These are phyloP conservation scores for Orychophragmus violaceus DNA, from an alignment of 345 rosid genomes.

Conservation along the genomic window DNA sequence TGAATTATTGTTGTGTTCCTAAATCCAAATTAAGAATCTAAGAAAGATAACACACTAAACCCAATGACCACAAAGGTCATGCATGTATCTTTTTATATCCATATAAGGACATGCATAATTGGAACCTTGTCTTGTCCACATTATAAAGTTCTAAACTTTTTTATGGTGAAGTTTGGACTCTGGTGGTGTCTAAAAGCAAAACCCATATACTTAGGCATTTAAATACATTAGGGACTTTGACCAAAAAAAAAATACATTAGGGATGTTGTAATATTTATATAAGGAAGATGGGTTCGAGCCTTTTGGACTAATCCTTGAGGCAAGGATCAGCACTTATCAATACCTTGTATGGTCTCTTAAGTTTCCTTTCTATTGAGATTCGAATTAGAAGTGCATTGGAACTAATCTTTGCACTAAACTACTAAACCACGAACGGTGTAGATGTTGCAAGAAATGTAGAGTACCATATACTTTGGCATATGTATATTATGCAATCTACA, in stretches of 20 bases:
- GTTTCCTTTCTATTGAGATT: no score
- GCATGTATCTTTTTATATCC: background rate
- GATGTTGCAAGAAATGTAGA: no score
- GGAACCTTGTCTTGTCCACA: slow-evolving; percentile 11
- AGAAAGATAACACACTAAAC: slow-evolving; percentile 8
- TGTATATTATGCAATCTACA: background rate
- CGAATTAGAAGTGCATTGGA: no score
- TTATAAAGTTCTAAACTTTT: background rate
- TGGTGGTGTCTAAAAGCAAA: background rate
- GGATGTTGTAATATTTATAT: background rate
- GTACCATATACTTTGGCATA: no score
- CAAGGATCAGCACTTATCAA: no score
- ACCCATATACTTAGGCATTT: background rate
- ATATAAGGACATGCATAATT: background rate
- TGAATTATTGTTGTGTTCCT: slow-evolving; percentile 1
- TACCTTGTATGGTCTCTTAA: no score
- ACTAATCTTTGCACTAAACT: no score
- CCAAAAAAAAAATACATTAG: no score
- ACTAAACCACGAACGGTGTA: no score
- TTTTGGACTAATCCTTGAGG: no score
- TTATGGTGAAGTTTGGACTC: background rate
- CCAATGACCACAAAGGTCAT: background rate
- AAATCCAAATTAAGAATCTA: slow-evolving; percentile 21
- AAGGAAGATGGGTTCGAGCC: no score
- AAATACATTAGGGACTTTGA: no score